phyloP scores from a whole-genome alignment of 192 early-diverging fungal genomes.

The Lunasporangiospora selenospora region DNA sequence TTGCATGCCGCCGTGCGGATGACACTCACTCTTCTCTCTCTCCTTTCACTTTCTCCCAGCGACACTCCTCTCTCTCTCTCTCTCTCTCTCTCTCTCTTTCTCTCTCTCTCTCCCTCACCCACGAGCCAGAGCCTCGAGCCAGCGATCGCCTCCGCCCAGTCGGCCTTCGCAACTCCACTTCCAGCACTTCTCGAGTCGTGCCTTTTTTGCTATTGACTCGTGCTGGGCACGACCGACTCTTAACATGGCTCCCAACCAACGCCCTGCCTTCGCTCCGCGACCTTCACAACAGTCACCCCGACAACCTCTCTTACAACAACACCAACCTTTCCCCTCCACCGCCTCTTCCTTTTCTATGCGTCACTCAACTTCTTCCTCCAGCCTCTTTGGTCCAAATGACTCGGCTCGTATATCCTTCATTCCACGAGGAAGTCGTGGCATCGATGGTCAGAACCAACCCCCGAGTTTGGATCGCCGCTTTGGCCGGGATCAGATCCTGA shows the following conservation, averaged over 20 bases:
- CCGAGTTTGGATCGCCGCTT: background rate
- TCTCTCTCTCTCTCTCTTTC: background rate
- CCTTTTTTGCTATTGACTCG: background rate
- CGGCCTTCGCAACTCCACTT: background rate
- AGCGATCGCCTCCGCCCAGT: background rate
- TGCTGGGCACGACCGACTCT: no score
- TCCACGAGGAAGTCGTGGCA: slow-evolving; percentile 1
- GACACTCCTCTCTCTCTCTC: background rate
- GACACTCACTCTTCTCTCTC: background rate
- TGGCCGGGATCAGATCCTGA: background rate
- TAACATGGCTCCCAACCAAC: no score
- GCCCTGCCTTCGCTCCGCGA: no score
- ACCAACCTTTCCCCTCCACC: slow-evolving; percentile 39
- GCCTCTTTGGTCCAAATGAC: slow-evolving; percentile 35
- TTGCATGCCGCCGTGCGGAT: background rate
- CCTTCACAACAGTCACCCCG: background rate
- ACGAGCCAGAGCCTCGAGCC: no score
- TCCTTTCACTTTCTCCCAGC: background rate
- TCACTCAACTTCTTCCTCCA: slow-evolving; percentile 27
- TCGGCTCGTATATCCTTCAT: slow-evolving; percentile 9
- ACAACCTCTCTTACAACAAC: slow-evolving; percentile 37
- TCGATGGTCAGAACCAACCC: background rate
- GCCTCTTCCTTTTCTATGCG: slow-evolving; percentile 43
- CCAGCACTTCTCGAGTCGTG: background rate
- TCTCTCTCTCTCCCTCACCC: background rate